Evolutionary conservation across 164 flowering plant species (phyloP), one percentile per base, ranked within the genome.

Genomic region (Saururus chinensis): DNA sequence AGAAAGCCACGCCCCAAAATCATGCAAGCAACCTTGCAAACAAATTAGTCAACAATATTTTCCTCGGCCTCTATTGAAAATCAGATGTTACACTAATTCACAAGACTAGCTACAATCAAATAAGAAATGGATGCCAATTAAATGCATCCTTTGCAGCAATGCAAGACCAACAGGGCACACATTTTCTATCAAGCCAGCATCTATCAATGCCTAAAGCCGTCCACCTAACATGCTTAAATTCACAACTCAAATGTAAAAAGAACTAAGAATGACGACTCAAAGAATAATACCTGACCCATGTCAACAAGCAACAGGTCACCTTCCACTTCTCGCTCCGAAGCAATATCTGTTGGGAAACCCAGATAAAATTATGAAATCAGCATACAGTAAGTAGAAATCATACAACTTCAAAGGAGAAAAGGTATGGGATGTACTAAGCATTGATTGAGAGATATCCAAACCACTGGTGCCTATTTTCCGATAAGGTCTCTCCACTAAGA

Each of bases 391-490:
- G 14, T 45, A 45, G 17, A 45, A 45, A 45, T 17, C 2, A 12
- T 3, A 45, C 49, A 45, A 45, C 17, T 45, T 45, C 17, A 45
- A 35, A 19, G 14, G 22, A 63, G 60, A 24, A 22, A 0, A 52
- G 17, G 58, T 53, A n/a, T 12, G 17, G 11, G 45, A 74, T 86
- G 64, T 81, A 89, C 98, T 52, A 67, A 93, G 95, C 98, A 90
- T 93, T 6, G 98, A 81, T 5, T 60, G 70, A 19, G 98, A 93
- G 65, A 93, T 93, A 77, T 93, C 98, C 57, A 93, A 71, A 62
- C 98, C 98, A 93, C 4, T 85, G 87, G 64, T 89, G 96, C 30
- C 96, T 96, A 66, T 68, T 76, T 66, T 90, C 95, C 20, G 97
- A 75, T 26, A 93, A 62, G 22, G 89, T 82, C 77, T 90, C 98